Percentiles rank a stretch among this genome's conserved stretches.
These are phyloP conservation scores for Yarrowia phangngaensis DNA, from an alignment of 805 yeast genomes.

Conservation along the genomic window DNA sequence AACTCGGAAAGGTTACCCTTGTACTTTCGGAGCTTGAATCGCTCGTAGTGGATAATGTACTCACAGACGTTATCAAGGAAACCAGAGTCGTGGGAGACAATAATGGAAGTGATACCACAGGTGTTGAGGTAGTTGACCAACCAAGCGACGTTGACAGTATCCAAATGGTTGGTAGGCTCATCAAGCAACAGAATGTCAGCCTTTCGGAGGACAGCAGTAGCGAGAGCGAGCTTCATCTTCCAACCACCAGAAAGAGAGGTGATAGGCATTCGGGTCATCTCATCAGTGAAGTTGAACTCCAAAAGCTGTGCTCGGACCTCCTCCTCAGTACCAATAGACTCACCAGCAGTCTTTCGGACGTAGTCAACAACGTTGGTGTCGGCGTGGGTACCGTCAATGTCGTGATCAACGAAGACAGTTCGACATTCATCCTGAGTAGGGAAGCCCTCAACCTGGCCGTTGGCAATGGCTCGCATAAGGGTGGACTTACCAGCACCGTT, in stretches of 20 bases:
- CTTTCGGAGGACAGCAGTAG: slow-evolving; percentile 98
- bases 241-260: slow-evolving; percentile 99
- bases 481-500: slow-evolving; percentile 99
- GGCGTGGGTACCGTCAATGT: slow-evolving; percentile 96
- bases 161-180: slow-evolving; percentile 99
- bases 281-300: slow-evolving; percentile 91
- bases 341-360: slow-evolving; percentile 78
- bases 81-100: slow-evolving; percentile 99
- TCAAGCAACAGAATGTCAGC: slow-evolving; percentile 96
- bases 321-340: slow-evolving; percentile 70
- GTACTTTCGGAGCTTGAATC: slow-evolving; percentile 99
- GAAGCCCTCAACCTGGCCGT: slow-evolving; percentile 99
- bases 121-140: slow-evolving; percentile 98
- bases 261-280: slow-evolving; percentile 91
- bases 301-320: slow-evolving; percentile 67
- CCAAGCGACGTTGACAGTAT: slow-evolving; percentile 99
- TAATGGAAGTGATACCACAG: slow-evolving; percentile 97
- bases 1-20: slow-evolving; percentile 99
- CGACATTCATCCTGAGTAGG: slow-evolving; percentile 98
- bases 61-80: slow-evolving; percentile 96
- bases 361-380: slow-evolving; percentile 92
- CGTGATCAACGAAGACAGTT: slow-evolving; percentile 99
- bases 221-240: slow-evolving; percentile 99
- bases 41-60: slow-evolving; percentile 99
- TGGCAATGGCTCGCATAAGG: slow-evolving; percentile 94